Base-by-base conservation (phyloP, 129 eudicot species). In the Solidago caesia region DNA sequence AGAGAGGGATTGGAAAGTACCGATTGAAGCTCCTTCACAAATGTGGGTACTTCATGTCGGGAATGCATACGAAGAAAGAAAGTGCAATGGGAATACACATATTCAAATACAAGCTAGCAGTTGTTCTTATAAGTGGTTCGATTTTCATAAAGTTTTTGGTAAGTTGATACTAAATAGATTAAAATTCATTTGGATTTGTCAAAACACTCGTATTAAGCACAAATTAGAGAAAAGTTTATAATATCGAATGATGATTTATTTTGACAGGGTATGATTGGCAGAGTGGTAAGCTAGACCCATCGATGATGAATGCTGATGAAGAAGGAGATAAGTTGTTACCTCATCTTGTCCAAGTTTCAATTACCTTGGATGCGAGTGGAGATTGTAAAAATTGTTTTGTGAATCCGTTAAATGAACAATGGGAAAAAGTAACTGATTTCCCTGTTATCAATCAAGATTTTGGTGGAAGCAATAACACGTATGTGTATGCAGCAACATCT, bases 131-230 rank as follows among this genome's bases (percentile, higher is more conserved):
- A 80, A 82, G 29, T 94, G 98, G 98, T 90, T 94, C 89, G 90
- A 87, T 73, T 94, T 94, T 83, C 98, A 94, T 68, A 90, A 88
- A 73, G 78, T 94, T 91, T 94, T 94, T 59, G 97, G 98, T 94
- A 88, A n/a, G 57, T 78, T 56, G 8, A 46, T 46, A 33, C 2
- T 33, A 33, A 33, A 33, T 33, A 33, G 39, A 33, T 33, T 33
- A 33, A 33, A 21, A 33, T 33, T 33, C 39, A 33, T 33, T 33
- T 33, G 39, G 39, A 33, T 33, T 33, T 33, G 39, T 33, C 39
- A 33, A 33, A 33, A 1, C 39, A 33, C 39, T 33, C 39, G 39
- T 33, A 33, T 33, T 33, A 33, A 33, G 39, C 39, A 33, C 39
- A 33, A 3, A 33, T 33, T 33, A 1, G 39, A 33, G 3, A 3